A percentile compares a stretch with the other conserved stretches of the same genome.
phyloP scores from a whole-genome alignment of 2,329 filamentous ascomycete species.

The Calonectria multiphialidica region DNA sequence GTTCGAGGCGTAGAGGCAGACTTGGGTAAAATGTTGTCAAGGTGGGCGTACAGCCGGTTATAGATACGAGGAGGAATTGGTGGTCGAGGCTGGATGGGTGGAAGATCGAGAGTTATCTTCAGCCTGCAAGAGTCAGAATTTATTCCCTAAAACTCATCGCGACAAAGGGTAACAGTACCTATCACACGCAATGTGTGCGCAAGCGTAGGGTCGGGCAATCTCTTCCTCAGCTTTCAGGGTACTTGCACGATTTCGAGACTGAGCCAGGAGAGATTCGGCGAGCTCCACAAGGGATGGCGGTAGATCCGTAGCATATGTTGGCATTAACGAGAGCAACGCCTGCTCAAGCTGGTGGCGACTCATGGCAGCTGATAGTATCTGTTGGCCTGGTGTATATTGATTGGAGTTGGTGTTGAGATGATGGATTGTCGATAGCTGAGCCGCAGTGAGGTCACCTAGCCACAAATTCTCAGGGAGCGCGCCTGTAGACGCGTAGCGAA shows the following conservation, averaged over 20 bases:
- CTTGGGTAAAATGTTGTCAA: conserved; percentile 77
- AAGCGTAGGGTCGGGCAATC: conserved; percentile 85
- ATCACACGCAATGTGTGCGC: conserved; percentile 90
- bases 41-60: conserved; percentile 83
- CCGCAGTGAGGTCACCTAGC: neutral
- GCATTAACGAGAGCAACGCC: conserved; percentile 79
- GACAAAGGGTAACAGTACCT: conserved; percentile 61
- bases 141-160: neutral
- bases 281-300: conserved; percentile 79
- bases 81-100: conserved; percentile 79
- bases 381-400: neutral
- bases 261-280: conserved; percentile 79
- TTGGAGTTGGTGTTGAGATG: neutral
- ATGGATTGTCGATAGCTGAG: neutral
- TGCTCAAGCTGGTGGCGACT: conserved; percentile 78
- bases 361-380: conserved; percentile 61
- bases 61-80: conserved; percentile 86
- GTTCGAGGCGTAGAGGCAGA: conserved; percentile 49
- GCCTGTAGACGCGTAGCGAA: conserved; percentile 13
- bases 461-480: conserved; percentile 6
- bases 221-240: conserved; percentile 89
- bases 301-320: conserved; percentile 76
- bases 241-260: conserved; percentile 82
- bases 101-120: conserved; percentile 81
- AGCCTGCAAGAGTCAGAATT: conserved; percentile 62